Percentiles rank a stretch among this genome's conserved stretches.
Evolutionary conservation across 108 stramenopile species (phyloP).

Genomic region (Fistulifera pelliculosa): DNA sequence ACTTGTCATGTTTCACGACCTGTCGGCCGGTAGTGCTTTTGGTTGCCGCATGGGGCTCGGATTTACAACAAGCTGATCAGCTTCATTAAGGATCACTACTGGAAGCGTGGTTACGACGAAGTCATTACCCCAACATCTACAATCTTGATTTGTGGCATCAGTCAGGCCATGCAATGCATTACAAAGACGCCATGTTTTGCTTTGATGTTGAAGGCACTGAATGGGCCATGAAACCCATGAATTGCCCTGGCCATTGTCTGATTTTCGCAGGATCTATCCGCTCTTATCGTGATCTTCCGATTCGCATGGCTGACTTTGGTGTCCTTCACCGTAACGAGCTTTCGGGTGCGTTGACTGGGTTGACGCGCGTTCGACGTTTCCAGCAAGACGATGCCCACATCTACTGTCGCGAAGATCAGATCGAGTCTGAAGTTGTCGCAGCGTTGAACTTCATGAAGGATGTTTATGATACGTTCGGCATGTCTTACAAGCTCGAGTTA

Average conservation of each 20-base stretch:
- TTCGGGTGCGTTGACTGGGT: constrained; percentile 92
- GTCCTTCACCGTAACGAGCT: constrained; percentile 98
- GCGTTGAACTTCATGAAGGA: constrained; percentile 96
- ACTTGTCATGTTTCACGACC: constrained; percentile 94
- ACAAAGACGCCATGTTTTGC: constrained; percentile 96
- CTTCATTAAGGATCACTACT: constrained; percentile 93
- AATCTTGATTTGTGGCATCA: constrained; percentile 97
- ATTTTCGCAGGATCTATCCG: constrained; percentile 86
- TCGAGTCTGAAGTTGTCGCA: constrained; percentile 86
- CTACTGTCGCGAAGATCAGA: constrained; percentile 95
- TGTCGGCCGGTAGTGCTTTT: constrained; percentile 97
- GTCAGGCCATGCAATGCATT: constrained; percentile 97
- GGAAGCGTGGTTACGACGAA: constrained; percentile 95
- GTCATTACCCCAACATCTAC: constrained; percentile 97
- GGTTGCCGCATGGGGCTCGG: constrained; percentile 96
- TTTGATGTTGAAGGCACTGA: constrained; percentile 91
- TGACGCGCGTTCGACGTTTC: constrained; percentile 98
- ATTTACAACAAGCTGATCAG: constrained; percentile 97
- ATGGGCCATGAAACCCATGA: constrained; percentile 99
- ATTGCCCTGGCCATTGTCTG: constrained; percentile 98
- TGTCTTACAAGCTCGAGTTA: constrained; percentile 98
- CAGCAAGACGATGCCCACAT: constrained; percentile 99
- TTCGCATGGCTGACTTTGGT: constrained; percentile 97
- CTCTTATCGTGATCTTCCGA: constrained; percentile 95
- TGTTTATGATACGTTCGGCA: constrained; percentile 96